Percentiles rank a stretch among this genome's conserved stretches.
Evolutionary conservation across 2,329 filamentous ascomycete species (phyloP).

Genomic region (Neonectria faginata): DNA sequence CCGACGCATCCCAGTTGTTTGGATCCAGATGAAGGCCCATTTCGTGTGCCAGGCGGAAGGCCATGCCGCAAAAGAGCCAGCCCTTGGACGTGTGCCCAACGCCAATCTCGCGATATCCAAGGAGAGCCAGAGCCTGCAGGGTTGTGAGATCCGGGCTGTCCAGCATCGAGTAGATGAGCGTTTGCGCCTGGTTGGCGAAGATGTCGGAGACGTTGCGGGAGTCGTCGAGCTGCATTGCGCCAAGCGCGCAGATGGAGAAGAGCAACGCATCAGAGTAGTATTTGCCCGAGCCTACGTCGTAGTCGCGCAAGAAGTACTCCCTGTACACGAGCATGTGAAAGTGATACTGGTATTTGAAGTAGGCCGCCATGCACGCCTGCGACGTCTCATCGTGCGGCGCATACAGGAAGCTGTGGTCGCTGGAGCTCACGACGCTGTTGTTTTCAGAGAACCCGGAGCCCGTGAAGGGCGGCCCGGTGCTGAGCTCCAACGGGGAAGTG

Average conservation of each 20-base stretch:
- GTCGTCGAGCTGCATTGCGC: conserved; percentile 59
- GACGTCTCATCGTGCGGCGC: conserved; percentile 59
- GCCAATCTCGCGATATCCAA: conserved; percentile 62
- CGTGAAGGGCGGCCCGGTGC: conserved; percentile 25
- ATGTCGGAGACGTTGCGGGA: conserved; percentile 54
- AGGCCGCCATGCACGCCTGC: conserved; percentile 59
- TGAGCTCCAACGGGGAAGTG: conserved; percentile 30
- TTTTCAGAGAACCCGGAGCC: conserved; percentile 22
- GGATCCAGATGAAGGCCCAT: conserved; percentile 66
- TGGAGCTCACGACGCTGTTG: conserved; percentile 33
- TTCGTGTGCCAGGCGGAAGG: conserved; percentile 62
- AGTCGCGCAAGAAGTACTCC: conserved; percentile 63
- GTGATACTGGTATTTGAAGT: conserved; percentile 61
- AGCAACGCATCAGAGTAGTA: conserved; percentile 64
- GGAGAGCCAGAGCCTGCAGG: conserved; percentile 57
- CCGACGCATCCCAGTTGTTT: conserved; percentile 59
- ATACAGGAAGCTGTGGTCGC: conserved; percentile 50
- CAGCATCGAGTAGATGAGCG: conserved; percentile 57
- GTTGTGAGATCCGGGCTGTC: conserved; percentile 61
- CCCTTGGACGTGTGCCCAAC: conserved; percentile 61
- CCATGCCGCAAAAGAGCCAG: conserved; percentile 65
- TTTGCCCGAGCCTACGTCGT: conserved; percentile 57
- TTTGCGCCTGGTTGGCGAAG: conserved; percentile 59
- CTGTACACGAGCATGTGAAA: conserved; percentile 64
- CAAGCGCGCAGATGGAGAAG: conserved; percentile 62